A percentile compares a stretch with the other conserved stretches of the same genome.
These are phyloP conservation scores for Pisolithus microcarpus DNA, from an alignment of 768 basidiomycete genomes.

Conservation along the genomic window DNA sequence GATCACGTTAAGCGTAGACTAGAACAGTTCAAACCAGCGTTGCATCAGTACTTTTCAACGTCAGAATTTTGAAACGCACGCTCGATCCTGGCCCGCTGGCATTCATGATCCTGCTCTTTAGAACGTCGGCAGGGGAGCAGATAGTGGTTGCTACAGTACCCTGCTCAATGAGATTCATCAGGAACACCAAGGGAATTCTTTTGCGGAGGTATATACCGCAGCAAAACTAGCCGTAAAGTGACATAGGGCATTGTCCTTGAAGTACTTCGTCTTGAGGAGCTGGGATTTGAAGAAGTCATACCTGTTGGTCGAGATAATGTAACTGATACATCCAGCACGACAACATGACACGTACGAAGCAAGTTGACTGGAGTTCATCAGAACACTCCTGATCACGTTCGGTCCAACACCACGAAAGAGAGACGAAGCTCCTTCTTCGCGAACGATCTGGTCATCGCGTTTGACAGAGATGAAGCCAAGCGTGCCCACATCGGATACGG, in stretches of 20 bases:
- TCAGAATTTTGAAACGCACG: conserved; percentile 33
- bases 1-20: conserved; percentile 72
- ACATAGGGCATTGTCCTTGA: conserved; percentile 74
- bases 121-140: conserved; percentile 82
- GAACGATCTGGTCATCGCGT: conserved; percentile 58
- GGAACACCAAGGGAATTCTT: not conserved
- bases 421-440: conserved; percentile 76
- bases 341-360: conserved; percentile 58
- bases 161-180: conserved; percentile 25
- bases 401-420: conserved; percentile 73
- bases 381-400: conserved; percentile 76
- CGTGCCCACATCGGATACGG: too few relatives aligned
- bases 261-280: conserved; percentile 60
- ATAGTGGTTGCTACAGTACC: conserved; percentile 87
- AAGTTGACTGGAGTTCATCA: conserved; percentile 91
- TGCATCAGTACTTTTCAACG: not conserved
- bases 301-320: conserved; percentile 26
- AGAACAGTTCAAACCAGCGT: not conserved
- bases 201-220: conserved; percentile 46
- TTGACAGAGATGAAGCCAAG: not conserved
- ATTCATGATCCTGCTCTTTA: conserved; percentile 89
- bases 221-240: conserved; percentile 86
- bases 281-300: conserved; percentile 92
- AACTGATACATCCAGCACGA: not conserved
- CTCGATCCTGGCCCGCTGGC: conserved; percentile 75